Conservation (phyloP, 192 early-diverging fungal species). For the Coemansia erecta region DNA sequence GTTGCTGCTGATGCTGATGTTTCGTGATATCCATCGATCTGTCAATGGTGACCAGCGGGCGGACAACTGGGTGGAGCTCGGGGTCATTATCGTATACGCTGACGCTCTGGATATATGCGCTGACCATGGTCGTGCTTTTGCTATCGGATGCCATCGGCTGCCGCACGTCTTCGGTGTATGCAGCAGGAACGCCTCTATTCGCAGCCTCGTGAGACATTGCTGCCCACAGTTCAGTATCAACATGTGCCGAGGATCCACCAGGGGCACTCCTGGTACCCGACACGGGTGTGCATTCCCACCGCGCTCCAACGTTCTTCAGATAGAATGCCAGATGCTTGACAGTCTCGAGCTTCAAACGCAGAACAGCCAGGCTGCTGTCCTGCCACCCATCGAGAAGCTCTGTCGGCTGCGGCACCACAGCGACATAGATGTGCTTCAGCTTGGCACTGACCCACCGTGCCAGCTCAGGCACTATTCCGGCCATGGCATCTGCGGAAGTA, state of each 20-base stretch:
- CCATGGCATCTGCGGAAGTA: not conserved
- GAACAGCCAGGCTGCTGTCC: constrained; percentile 39
- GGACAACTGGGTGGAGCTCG: constrained; percentile 31
- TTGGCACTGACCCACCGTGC: constrained; percentile 38
- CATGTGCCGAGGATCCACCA: constrained; percentile 18
- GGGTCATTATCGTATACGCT: constrained; percentile 49
- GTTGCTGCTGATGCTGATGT: not conserved
- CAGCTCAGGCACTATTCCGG: constrained; percentile 20
- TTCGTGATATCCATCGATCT: constrained; percentile 14
- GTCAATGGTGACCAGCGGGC: constrained; percentile 33
- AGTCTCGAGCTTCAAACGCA: constrained; percentile 44
- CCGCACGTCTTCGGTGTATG: not conserved
- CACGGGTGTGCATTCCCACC: constrained; percentile 38
- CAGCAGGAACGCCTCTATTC: not conserved
- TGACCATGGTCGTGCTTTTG: constrained; percentile 17
- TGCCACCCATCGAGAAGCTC: constrained; percentile 35
- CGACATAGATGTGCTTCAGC: constrained; percentile 36
- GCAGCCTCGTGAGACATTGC: constrained; percentile 36
- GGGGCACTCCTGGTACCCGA: constrained; percentile 20
- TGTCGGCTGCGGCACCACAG: constrained; percentile 25
- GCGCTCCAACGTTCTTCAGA: constrained; percentile 28
- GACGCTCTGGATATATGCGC: constrained; percentile 30
- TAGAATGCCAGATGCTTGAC: constrained; percentile 52
- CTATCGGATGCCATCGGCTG: no score
- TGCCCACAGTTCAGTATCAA: constrained; percentile 48